Evolutionary conservation across 2,329 filamentous ascomycete species (phyloP).

Genomic region (Talaromyces islandicus): DNA sequence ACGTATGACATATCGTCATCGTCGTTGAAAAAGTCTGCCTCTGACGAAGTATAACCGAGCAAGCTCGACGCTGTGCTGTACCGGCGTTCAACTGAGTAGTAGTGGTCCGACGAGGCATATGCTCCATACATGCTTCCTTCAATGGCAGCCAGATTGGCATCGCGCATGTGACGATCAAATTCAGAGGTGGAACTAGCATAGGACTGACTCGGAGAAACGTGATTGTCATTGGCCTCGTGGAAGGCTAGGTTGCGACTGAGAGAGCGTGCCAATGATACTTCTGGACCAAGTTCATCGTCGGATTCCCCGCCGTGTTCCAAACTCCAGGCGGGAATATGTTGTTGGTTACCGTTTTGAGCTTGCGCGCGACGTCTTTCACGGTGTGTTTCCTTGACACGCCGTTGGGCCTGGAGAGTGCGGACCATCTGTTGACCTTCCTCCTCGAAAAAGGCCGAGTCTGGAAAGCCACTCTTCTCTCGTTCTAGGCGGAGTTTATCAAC

Average conservation of each 20-base stretch:
- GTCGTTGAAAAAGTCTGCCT: conserved; percentile 37
- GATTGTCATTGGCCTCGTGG: conserved; percentile 37
- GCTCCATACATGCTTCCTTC: conserved; percentile 74
- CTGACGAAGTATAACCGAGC: conserved; percentile 38
- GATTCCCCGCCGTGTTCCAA: conserved; percentile 67
- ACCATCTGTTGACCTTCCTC: conserved; percentile 41
- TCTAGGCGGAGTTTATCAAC: conserved; percentile 79
- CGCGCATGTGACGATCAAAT: conserved; percentile 20
- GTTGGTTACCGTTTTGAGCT: conserved; percentile 47
- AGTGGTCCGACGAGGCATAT: conserved; percentile 46
- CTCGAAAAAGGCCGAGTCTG: conserved; percentile 55
- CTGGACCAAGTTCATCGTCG: conserved; percentile 41
- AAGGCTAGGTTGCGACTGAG: conserved; percentile 29
- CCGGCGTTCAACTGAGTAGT: conserved; percentile 58
- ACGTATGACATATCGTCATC: conserved; percentile 90
- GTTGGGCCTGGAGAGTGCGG: conserved; percentile 28
- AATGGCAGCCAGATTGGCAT: conserved; percentile 47
- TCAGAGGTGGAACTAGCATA: conserved; percentile 46
- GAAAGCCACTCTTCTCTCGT: conserved; percentile 65
- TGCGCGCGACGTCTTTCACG: conserved; percentile 57
- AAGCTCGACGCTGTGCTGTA: conserved; percentile 73
- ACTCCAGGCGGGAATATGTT: conserved; percentile 69
- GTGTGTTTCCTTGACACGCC: conserved; percentile 46
- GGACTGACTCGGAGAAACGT: conserved; percentile 45
- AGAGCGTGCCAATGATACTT: conserved; percentile 25